Percentiles rank a stretch among this genome's conserved stretches.
These are phyloP conservation scores for Datisca glomerata DNA, from an alignment of 306 rosid species.

Conservation along the genomic window DNA sequence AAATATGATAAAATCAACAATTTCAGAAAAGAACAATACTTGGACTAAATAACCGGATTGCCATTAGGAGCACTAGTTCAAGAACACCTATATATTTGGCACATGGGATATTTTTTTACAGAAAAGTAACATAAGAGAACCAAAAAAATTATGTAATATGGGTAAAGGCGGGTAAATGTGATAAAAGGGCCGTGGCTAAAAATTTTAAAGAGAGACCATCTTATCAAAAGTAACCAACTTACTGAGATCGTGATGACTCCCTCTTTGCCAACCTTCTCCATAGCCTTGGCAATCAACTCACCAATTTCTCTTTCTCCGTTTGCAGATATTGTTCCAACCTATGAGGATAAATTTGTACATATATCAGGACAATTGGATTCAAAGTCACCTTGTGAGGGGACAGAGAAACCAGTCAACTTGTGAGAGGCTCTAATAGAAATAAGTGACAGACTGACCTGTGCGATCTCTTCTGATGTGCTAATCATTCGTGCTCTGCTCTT, in stretches of 20 bases:
- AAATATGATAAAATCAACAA: too few species aligned
- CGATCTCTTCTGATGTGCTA: conserved; percentile 48
- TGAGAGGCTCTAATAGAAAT: background rate
- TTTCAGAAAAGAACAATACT: too few species aligned
- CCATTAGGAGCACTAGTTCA: too few species aligned
- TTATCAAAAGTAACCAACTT: conserved; percentile 11
- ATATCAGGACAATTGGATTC: background rate
- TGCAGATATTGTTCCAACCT: conserved; percentile 55
- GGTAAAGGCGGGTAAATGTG: too few species aligned
- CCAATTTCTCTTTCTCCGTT: conserved; percentile 52
- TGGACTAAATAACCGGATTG: too few species aligned
- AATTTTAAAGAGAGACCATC: background rate
- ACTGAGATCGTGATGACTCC: conserved; percentile 39
- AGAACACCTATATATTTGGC: too few species aligned
- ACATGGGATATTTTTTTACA: too few species aligned
- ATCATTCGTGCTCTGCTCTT: conserved; percentile 44
- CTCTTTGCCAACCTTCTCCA: conserved; percentile 53
- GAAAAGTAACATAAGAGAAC: too few species aligned
- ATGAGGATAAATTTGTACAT: background rate
- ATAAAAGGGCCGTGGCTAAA: background rate
- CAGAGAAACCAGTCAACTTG: background rate
- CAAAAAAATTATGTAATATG: too few species aligned
- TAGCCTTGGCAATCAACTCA: conserved; percentile 44
- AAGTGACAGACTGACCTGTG: conserved; percentile 19
- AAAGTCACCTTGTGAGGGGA: background rate